These are phyloP conservation scores for Vigna trinervia DNA, from an alignment of 306 rosid genomes.

Conservation along the genomic window DNA sequence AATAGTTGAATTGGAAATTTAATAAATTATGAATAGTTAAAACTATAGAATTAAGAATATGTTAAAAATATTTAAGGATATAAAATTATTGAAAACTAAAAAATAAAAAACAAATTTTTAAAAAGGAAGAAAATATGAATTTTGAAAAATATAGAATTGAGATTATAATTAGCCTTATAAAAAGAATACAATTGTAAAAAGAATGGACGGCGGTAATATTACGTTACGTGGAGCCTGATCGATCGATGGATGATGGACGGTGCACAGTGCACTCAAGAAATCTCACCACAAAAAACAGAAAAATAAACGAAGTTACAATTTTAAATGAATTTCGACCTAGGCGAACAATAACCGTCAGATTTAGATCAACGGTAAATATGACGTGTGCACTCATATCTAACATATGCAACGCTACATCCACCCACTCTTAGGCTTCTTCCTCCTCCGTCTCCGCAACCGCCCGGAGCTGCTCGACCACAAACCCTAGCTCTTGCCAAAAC, in stretches of 20 bases:
- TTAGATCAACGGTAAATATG: conserved; percentile 28
- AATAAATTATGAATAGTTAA: too few relatives aligned
- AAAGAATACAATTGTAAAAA: too few relatives aligned
- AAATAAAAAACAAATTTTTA: too few relatives aligned
- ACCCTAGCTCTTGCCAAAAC: conserved; percentile 45
- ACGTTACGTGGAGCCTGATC: background rate
- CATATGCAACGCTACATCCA: conserved; percentile 43
- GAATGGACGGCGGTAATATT: background rate
- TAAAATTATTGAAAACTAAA: too few relatives aligned
- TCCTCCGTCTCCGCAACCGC: conserved; percentile 45
- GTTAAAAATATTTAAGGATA: too few relatives aligned
- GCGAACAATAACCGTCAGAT: conserved; percentile 39
- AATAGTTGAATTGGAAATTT: too few relatives aligned
- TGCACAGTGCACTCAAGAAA: conserved; percentile 8
- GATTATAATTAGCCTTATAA: too few relatives aligned
- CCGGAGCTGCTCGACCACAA: conserved; percentile 38
- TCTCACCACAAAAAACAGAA: background rate
- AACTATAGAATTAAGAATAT: too few relatives aligned
- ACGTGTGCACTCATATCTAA: conserved; percentile 45
- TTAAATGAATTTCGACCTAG: conserved; percentile 12
- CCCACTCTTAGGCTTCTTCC: conserved; percentile 38
- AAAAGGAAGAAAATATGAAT: too few relatives aligned
- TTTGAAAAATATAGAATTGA: too few relatives aligned
- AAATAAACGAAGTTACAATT: background rate
- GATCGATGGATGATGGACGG: background rate